phyloP scores from a whole-genome alignment of 2,329 filamentous ascomycete species.

The Aspergillus sp. region DNA sequence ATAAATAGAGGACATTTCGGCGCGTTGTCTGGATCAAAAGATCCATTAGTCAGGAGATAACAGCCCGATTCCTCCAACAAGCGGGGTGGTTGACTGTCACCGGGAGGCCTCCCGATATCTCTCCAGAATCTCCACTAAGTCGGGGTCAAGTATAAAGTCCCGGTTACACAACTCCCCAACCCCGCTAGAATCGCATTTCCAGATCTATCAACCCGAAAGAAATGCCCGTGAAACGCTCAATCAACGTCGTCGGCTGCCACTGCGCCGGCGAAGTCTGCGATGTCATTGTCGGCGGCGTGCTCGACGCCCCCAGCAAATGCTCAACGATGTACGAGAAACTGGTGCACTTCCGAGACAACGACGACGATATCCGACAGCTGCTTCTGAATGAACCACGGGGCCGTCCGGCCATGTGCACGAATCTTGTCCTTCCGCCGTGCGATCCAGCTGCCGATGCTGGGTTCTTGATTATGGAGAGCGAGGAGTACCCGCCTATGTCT shows the following conservation, averaged over 20 bases:
- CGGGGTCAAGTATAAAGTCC: too few relatives aligned
- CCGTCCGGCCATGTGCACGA: constrained; percentile 38
- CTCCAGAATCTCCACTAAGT: too few relatives aligned
- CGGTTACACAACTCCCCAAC: too few relatives aligned
- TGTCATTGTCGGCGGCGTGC: constrained; percentile 49
- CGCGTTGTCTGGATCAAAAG: too few relatives aligned
- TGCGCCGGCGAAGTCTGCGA: constrained; percentile 45
- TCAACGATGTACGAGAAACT: constrained; percentile 52
- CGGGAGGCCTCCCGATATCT: too few relatives aligned
- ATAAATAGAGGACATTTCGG: too few relatives aligned
- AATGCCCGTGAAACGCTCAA: not conserved
- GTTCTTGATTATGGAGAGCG: constrained; percentile 48
- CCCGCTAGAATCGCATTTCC: too few relatives aligned
- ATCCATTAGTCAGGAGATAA: too few relatives aligned
- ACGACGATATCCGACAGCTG: constrained; percentile 43
- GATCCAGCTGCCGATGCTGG: constrained; percentile 45
- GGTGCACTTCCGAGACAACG: constrained; percentile 38
- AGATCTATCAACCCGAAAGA: not conserved
- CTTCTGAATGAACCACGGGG: constrained; percentile 50
- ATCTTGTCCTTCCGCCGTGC: constrained; percentile 45
- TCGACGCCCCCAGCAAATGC: constrained; percentile 32
- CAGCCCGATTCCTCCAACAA: too few relatives aligned
- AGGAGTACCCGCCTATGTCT: constrained; percentile 48
- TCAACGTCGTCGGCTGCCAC: constrained; percentile 19
- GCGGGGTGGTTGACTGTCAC: too few relatives aligned